Base-by-base conservation (phyloP, 1,284 basidiomycete species). In the Leccinum pachyderme region DNA sequence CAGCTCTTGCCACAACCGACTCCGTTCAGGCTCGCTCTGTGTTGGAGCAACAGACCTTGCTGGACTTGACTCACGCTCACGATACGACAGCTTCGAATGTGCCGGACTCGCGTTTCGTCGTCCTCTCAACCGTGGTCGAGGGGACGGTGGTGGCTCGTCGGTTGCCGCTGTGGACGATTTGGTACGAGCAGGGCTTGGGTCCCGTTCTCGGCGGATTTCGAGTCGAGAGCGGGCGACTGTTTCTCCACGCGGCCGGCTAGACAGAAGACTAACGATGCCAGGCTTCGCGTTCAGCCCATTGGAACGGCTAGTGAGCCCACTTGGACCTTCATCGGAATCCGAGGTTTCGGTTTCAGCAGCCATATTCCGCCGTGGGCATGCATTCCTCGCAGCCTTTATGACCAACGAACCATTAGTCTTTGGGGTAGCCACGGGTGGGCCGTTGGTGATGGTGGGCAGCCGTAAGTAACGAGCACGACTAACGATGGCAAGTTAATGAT, bases 401-500 rank as follows among this genome's bases (percentile, higher is more conserved):
- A 46, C 58, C 56, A 69, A 47, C 29, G 58, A 8, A 48, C 64
- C 49, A 33, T 63, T 51, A 51, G 56, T 54, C 51, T 61, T 67
- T 43, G 63, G 60, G 51, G 63, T 58, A 49, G 60, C 31, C 18
- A 62, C 52, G n/a, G 55, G 51, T 50, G 62, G 69, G 11, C 59
- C 60, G 24, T 73, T 72, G 54, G 70, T 65, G 43, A 73, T 69
- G 25, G 81, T 76, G 3, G 89, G 86, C 27, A 91, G 75, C 54
- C 86, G 83, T 55, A 91, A 78, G 71, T 89, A 88, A 60, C 88
- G 75, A 41, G 82, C 82, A 45, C 83, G 83, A 53, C 82, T 84
- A 48, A 52, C 31, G 45, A 56, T 24, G 51, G 51, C 37, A 39
- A 18, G 18, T 61, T 60, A 61, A 55, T 63, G 58, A 62, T 55